Conservation (phyloP, 257 asterid genomes). For the Plantago ovata region DNA sequence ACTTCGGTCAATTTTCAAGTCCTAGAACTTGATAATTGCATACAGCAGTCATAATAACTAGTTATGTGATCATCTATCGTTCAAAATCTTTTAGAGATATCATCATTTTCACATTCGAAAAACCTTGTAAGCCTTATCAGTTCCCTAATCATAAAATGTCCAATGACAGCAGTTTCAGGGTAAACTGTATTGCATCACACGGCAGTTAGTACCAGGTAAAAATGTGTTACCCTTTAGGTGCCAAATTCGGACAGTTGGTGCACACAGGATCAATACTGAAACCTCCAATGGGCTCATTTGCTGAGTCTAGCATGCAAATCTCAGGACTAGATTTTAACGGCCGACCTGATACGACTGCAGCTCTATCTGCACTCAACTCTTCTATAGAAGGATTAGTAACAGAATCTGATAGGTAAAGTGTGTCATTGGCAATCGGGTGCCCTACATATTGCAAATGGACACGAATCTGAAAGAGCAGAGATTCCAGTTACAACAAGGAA, state of each 20-base stretch:
- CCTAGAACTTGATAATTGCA: too few species aligned
- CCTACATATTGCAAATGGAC: conserved; percentile 84
- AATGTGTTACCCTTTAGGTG: conserved; percentile 76
- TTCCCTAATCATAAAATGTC: too few species aligned
- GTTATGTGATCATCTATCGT: too few species aligned
- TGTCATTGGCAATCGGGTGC: conserved; percentile 92
- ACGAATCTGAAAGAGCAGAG: conserved; percentile 64
- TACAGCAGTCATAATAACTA: too few species aligned
- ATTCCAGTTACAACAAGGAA: not conserved
- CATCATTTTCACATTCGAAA: too few species aligned
- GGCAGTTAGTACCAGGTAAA: not conserved
- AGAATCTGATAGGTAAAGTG: conserved; percentile 57
- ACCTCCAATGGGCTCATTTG: conserved; percentile 36
- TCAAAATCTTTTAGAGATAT: too few species aligned
- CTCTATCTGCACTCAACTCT: conserved; percentile 53
- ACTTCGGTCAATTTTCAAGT: too few species aligned
- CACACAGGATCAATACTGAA: conserved; percentile 82
- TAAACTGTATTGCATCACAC: conserved; percentile 3
- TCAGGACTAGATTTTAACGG: conserved; percentile 27
- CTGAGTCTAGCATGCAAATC: conserved; percentile 28
- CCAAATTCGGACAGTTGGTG: conserved; percentile 86
- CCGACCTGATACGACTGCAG: conserved; percentile 40
- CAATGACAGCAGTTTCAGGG: too few species aligned
- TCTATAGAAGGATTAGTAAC: conserved; percentile 39
- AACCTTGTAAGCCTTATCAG: too few species aligned